Conservation (phyloP, 1,284 basidiomycete genomes). For the Trichosporon faecale region DNA sequence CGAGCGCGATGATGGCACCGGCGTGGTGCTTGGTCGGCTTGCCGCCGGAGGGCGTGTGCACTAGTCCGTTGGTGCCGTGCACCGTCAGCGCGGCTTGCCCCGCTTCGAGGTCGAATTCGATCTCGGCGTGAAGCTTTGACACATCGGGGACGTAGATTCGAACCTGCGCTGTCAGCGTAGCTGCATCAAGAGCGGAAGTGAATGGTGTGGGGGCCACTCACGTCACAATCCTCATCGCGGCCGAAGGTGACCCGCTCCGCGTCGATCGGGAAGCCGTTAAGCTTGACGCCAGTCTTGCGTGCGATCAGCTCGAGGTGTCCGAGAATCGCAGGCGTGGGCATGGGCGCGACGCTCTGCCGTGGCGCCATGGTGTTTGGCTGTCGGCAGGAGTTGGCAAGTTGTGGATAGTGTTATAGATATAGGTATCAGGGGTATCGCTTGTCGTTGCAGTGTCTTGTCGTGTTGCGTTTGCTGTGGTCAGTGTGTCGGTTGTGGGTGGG, state of each 20-base stretch:
- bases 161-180: constrained; percentile 31
- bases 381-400: neutral
- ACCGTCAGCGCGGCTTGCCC: constrained; percentile 43
- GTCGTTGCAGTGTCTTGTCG: neutral
- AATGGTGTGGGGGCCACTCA: constrained; percentile 23
- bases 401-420: neutral
- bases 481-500: neutral
- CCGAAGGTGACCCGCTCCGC: constrained; percentile 42
- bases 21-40: constrained; percentile 24
- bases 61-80: constrained; percentile 40
- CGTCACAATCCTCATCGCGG: constrained; percentile 45
- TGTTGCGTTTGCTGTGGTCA: neutral
- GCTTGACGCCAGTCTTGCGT: constrained; percentile 33
- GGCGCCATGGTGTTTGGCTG: neutral
- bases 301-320: constrained; percentile 38
- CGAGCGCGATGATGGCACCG: constrained; percentile 29
- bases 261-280: constrained; percentile 40
- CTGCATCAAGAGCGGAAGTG: no score
- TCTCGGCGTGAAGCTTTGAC: constrained; percentile 47
- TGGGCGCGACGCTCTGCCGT: neutral
- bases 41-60: constrained; percentile 25
- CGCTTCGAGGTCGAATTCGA: constrained; percentile 43
- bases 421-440: neutral
- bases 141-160: constrained; percentile 49
- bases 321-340: constrained; percentile 15